Conservation (phyloP, 1,139 yeast genomes). For the Nakaseomyces nivariensis region DNA sequence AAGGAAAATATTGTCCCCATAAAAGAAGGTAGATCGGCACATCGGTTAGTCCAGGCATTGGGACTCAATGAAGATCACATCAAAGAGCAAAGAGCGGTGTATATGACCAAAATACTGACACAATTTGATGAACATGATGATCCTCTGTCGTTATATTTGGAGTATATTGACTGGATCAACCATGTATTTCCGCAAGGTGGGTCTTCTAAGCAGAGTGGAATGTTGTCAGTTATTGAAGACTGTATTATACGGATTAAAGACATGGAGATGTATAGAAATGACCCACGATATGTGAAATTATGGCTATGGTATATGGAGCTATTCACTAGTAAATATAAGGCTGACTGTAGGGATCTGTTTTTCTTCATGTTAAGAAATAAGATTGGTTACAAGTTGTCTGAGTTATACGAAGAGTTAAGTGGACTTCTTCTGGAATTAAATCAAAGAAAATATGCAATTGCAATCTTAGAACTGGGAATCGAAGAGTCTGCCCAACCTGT, state of each 20-base stretch:
- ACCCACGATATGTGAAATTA: constrained; percentile 63
- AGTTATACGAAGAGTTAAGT: constrained; percentile 76
- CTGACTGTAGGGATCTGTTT: constrained; percentile 42
- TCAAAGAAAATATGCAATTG: constrained; percentile 48
- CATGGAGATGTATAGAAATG: constrained; percentile 60
- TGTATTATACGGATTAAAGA: constrained; percentile 67
- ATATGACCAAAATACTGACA: constrained; percentile 32
- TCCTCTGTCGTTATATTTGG: constrained; percentile 64
- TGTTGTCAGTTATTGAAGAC: constrained; percentile 55
- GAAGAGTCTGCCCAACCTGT: constrained; percentile 54
- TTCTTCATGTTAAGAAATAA: constrained; percentile 60
- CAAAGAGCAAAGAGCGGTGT: constrained; percentile 18
- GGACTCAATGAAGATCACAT: constrained; percentile 9
- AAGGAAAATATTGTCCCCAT: constrained; percentile 76
- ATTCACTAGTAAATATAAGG: constrained; percentile 3
- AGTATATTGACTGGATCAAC: constrained; percentile 66
- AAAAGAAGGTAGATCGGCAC: constrained; percentile 61
- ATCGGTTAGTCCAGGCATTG: constrained; percentile 43
- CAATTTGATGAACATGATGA: constrained; percentile 45
- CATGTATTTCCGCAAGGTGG: constrained; percentile 67
- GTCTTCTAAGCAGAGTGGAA: constrained; percentile 53
- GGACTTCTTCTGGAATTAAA: constrained; percentile 43
- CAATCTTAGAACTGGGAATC: constrained; percentile 55
- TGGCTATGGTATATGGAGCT: constrained; percentile 44
- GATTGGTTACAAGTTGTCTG: constrained; percentile 58